Base-by-base conservation (phyloP, 495 filamentous ascomycete genomes). In the Parmelia sp. region DNA sequence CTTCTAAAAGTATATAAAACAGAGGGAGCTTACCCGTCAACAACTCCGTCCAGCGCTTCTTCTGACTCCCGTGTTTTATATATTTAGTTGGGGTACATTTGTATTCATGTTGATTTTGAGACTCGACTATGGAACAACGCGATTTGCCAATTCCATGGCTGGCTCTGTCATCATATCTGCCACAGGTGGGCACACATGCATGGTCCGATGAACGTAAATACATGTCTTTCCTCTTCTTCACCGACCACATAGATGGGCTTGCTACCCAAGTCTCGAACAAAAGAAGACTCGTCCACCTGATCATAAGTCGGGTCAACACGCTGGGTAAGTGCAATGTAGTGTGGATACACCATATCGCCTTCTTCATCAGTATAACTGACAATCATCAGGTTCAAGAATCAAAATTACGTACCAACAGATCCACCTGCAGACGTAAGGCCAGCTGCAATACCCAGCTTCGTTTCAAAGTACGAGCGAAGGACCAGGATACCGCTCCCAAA, bases 401-500 rank as follows among this genome's bases (percentile, higher is more conserved):
- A 4, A 25, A 4, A 36, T 8, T 8, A 35, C 60, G 10, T 39
- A 62, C 60, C 60, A 5, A 62, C 31, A 62, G 60, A 49, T 23
- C 58, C 36, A 17, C 49, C 62, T 11, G 40, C 55, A 23, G 53
- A 49, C 10, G 55, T 57, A 9, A 57, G 31, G 21, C 62, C 60
- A 53, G 44, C 33, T 27, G 44, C 60, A n/a, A 29, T 23, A 29
- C 44, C 45, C 2, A 62, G 4, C 14, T 29, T 29, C 1, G 19
- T 29, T 2, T 5, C 21, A 56, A 64, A 59, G 19, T 64, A 59
- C 4, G 33, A 5, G 47, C 29, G 44, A 3, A 57, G 45, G 57
- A 61, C 51, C 9, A 61, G 14, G 51, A 90, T 69, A 0, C 82
- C 80, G 2, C 88, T 86, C 63, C 83, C 83, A 68, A 89, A 94